These are phyloP conservation scores for Sporothrix brunneoviolacea DNA, from an alignment of 2,329 filamentous ascomycete species.

Conservation along the genomic window DNA sequence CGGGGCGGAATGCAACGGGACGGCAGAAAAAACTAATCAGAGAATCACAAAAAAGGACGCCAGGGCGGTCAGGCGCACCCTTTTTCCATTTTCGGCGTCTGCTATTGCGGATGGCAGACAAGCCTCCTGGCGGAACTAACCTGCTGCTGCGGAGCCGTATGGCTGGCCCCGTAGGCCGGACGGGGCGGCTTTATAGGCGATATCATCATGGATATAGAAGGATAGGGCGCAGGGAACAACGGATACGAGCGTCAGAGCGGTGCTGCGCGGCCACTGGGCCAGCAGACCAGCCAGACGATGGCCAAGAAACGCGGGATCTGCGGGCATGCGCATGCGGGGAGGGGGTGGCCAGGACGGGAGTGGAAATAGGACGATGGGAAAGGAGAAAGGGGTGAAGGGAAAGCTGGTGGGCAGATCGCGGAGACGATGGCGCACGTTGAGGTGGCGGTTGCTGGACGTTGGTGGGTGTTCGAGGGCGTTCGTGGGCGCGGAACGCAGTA, in stretches of 20 bases:
- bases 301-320: constrained; percentile 7
- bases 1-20: too few species aligned
- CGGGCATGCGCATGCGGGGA: constrained; percentile 4
- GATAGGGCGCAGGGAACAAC: too few species aligned
- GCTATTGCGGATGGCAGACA: constrained; percentile 5
- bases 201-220: background rate
- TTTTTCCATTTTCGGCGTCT: background rate
- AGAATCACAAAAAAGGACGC: too few species aligned
- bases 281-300: background rate
- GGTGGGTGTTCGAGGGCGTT: too few species aligned
- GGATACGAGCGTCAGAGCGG: too few species aligned
- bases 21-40: too few species aligned
- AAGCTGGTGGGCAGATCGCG: background rate
- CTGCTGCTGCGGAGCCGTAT: constrained; percentile 11
- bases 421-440: background rate
- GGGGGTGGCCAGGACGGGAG: background rate
- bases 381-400: background rate
- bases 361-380: constrained; percentile 1
- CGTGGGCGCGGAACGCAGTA: too few species aligned
- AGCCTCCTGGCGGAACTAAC: constrained; percentile 3
- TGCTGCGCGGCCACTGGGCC: too few species aligned
- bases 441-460: background rate
- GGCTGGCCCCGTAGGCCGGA: background rate
- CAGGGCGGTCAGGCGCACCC: too few species aligned
- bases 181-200: too few species aligned